Base-by-base conservation (phyloP, 2,329 filamentous ascomycete species). In the Penicillium sp. region DNA sequence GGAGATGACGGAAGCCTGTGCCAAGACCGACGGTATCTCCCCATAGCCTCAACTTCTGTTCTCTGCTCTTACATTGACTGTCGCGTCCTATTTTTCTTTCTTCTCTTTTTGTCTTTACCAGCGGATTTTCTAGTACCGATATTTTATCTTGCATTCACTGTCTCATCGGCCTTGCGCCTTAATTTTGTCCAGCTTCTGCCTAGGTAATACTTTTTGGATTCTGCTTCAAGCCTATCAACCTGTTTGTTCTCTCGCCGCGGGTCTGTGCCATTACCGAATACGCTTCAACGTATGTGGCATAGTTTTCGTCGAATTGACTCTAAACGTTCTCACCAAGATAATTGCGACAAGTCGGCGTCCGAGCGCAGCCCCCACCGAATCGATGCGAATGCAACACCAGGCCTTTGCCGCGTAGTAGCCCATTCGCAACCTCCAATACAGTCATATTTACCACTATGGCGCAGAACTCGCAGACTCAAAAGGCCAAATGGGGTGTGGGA, bases 401-500 rank as follows among this genome's bases (percentile, higher is more conserved):
- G 52, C 47, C 34, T 55, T 50, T 54, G 61, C 53, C 54, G 56
- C 62, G 50, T 51, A 55, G 48, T 62, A 60, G 57, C 55, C 61
- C 51, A 50, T 32, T 56, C 49, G 41, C 51, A 45, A 40, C 30
- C 30, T 26, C 23, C 42, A 34, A 45, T 38, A 42, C 34, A 18
- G 41, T 36, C 26, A 52, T 26, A 30, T 26, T 27, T 47, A 13
- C 38, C 58, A 63, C 39, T 41, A 74, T 74, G 71, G 58, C 70
- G 39, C 70, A 71, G 48, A 70, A 70, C 51, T 50, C 62, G 7
- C 66, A 68, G 18, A 75, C 74, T 51, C 61, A 83, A 62, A 77
- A 81, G 57, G 82, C 83, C 47, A 82, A 83, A 84, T 91, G 89
- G 89, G 88, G 87, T 42, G 85, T 76, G 45, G 71, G 72, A 11